Evolutionary conservation across 2,329 filamentous ascomycete genomes (phyloP), one percentile per base, ranked within the genome.

Genomic region (Verticillium dahliae): DNA sequence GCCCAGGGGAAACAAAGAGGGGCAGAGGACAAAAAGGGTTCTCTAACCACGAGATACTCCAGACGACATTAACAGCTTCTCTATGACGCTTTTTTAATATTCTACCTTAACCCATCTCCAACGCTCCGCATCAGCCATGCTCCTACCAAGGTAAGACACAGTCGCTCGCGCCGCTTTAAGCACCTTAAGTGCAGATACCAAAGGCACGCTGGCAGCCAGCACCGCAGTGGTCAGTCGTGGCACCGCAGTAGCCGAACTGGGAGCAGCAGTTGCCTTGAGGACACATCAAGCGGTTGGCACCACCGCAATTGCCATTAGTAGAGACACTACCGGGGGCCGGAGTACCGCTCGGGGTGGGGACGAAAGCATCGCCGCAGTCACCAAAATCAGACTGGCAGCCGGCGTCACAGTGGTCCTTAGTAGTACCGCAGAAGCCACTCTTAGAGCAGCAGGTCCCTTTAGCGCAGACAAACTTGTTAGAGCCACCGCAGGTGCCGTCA

Each of bases 241-340:
- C 59, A n/a, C 67, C 67, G 56, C 67, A 68, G 61, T 62, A 68
- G 27, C 66, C 66, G 37, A 62, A 67, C 57, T 64, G 45, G 22
- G 61, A 63, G 65, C 66, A 68, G 64, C 66, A 68, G 34, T 56
- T 65, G n/a, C 41, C 45, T 6, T 4, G 22, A 1, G 61, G 59
- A 55, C 63, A 65, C 2, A 41, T 63, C 54, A 56, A 58, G 35
- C n/a, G 57, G 39, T 62, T 62, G 9, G 37, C 27, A 14, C 63
- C 63, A 13, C 63, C 62, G 57, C 63, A 65, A 18, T 52, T 56
- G 59, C 54, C 38, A 45, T 65, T 62, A 9, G 63, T 18, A 6
- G 39, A 45, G 15, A 45, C 4, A 13, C 15, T 18, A 13, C 39
- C 18, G 45, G 5, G 38, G 55, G 31, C 61, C 59, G 7, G 57